Base-by-base conservation (phyloP, 1,284 basidiomycete species). In the Coriolopsis trogii region DNA sequence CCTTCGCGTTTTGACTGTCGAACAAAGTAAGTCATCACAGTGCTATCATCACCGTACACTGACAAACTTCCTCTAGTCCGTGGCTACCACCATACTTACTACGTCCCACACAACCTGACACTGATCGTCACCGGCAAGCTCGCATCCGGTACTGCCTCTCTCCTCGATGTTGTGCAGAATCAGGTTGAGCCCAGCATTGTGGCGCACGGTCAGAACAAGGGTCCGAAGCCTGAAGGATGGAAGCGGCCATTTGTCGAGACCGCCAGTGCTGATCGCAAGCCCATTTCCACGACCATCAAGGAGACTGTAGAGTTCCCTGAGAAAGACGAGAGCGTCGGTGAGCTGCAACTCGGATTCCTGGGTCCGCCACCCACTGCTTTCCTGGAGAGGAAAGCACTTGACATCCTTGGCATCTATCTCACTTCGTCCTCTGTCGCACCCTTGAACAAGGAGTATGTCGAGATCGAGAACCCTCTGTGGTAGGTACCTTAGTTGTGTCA, bases 171-270 rank as follows among this genome's bases (percentile, higher is more conserved):
- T 42, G 76, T 96, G 41, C 87, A 95, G 65, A 77, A 86, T 12
- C 70, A 93, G 63, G 82, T 97, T 3, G 93, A 97, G 63, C 91
- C 93, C 0, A 81, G 75, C 38, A 84, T 97, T 41, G 78, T 93
- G 30, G 75, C 76, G 44, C 88, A 94, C 67, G 80, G 81, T n/a
- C 84, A 89, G 64, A 76, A 84, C 55, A 69, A 79, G 20, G 89
- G 88, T 12, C 70, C 79, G 38, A 78, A 75, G 39, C 91, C 96
- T 1, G 62, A 73, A 2, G 91, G 86, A 9, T 99, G 95, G 95
- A 93, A 91, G 62, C 84, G 96, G 12, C 97, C 97, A 0, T 99
- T 99, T 66, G 64, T 98, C 18, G 95, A 98, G 73, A 96, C 95
- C 0, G 62, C 83, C 1, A 94, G 90, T 54, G 84, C 87, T 1